Evolutionary conservation across 2,329 filamentous ascomycete species (phyloP).

Genomic region (Fonsecaea multimorphosa): DNA sequence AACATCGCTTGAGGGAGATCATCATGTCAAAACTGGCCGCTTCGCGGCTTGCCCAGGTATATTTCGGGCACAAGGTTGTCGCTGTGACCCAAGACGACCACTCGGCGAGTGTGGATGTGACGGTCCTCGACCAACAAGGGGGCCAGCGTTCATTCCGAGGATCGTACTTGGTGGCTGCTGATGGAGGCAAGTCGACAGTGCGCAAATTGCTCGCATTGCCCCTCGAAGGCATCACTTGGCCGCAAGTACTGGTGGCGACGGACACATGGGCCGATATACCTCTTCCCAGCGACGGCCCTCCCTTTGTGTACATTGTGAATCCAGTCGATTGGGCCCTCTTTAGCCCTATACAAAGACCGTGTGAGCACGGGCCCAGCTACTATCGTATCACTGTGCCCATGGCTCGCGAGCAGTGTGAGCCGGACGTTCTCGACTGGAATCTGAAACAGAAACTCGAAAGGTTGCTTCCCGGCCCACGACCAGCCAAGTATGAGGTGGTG

Average conservation of each 20-base stretch:
- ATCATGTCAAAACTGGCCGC: background rate
- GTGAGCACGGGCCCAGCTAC: background rate
- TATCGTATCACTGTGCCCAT: conserved; percentile 4
- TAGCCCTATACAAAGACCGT: background rate
- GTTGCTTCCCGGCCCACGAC: conserved; percentile 7
- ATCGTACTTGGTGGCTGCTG: conserved; percentile 3
- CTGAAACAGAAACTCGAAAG: conserved; percentile 3
- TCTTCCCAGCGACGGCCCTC: too few species aligned
- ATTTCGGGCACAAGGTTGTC: background rate
- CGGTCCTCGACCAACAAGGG: background rate
- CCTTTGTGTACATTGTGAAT: background rate
- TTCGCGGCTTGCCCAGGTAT: background rate
- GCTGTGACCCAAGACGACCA: background rate
- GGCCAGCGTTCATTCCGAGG: background rate
- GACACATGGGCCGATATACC: background rate
- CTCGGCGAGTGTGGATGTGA: background rate
- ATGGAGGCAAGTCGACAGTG: conserved; percentile 11
- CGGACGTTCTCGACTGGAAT: background rate
- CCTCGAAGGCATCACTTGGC: conserved; percentile 4
- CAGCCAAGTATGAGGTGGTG: background rate
- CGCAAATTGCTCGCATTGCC: background rate
- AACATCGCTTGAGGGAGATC: conserved; percentile 1
- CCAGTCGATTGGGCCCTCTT: background rate
- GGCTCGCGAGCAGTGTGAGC: background rate
- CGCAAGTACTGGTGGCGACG: background rate